Evolutionary conservation across 1,284 basidiomycete species (phyloP), one percentile per base, ranked within the genome.

Genomic region (Heterobasidion irregulare): DNA sequence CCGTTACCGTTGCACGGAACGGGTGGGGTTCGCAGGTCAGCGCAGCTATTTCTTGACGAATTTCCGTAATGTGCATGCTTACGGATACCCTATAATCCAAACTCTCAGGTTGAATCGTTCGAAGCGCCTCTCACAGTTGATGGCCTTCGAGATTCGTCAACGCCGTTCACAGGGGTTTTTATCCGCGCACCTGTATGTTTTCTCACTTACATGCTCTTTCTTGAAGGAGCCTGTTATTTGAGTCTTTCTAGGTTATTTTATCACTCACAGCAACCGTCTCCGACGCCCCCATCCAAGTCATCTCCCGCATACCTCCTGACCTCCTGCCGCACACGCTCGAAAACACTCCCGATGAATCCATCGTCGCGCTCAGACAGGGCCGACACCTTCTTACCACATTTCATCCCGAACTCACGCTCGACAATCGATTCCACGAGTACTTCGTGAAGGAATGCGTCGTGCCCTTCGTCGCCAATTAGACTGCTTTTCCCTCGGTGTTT

Each of bases 351-450:
- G 72, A 78, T 61, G 66, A 77, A 61, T 86, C 80, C 8, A 82
- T 92, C 57, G 95, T 98, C 51, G 95, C 94, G 26, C 71, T 97
- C 15, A 80, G 86, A 10, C 92, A 97, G 68, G 94, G 94, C 16
- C 77, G 77, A 44, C 86, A 94, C 65, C 74, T 98, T 53, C 78
- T 94, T 34, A 96, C 94, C 2, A 92, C 86, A 2, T 98, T 98
- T 75, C 96, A 98, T 66, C 96, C 96, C 0, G 96, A 98, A 70
- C 75, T 98, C 47, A 96, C 92, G 15, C 78, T 79, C 43, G 96
- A 99, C 67, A 74, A 81, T 56, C 82, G 96, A 38, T 89, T 98
- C 65, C 95, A 98, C 68, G 87, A 94, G 60, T 93, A 89, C 65
- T 94, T 93, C 63, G 75, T 94, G 36, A 74, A 74, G 53, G 75